A percentile compares a stretch with the other conserved stretches of the same genome.
Evolutionary conservation across 78 protist genomes (phyloP).

Genomic region (Polysphondylium violaceum): DNA sequence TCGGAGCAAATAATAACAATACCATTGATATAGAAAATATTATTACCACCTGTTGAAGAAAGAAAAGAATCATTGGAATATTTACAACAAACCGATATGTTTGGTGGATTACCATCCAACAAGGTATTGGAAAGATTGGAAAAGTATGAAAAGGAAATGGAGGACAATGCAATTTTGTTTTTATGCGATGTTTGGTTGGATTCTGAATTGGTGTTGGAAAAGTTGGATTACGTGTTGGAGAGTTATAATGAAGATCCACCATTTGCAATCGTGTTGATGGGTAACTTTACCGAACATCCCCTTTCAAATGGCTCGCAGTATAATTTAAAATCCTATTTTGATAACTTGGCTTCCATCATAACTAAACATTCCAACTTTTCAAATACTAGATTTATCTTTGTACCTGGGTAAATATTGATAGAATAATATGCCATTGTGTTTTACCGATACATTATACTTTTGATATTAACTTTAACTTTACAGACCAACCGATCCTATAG

Average conservation of each 20-base stretch:
- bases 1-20: too few species aligned
- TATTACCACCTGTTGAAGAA: slow-evolving; percentile 32
- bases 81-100: slow-evolving; percentile 34
- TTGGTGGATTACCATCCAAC: slow-evolving; percentile 36
- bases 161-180: slow-evolving; percentile 46
- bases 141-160: slow-evolving; percentile 25
- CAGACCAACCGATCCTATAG: slow-evolving; percentile 53
- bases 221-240: slow-evolving; percentile 33
- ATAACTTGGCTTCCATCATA: slow-evolving; percentile 14
- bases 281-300: slow-evolving; percentile 75
- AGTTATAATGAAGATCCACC: slow-evolving; percentile 39
- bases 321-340: slow-evolving; percentile 29
- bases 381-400: slow-evolving; percentile 62
- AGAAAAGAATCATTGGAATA: slow-evolving; percentile 17
- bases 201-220: slow-evolving; percentile 21
- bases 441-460: not conserved
- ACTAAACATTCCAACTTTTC: slow-evolving; percentile 12
- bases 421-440: not conserved
- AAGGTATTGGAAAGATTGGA: slow-evolving; percentile 1
- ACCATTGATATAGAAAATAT: slow-evolving; percentile 6
- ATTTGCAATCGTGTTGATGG: slow-evolving; percentile 78
- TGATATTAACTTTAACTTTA: not conserved
- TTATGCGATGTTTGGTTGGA: slow-evolving; percentile 86
- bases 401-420: slow-evolving; percentile 65
- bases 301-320: slow-evolving; percentile 31